Percentiles rank a stretch among this genome's conserved stretches.
Conservation (phyloP, 768 basidiomycete genomes). For the Dendrothele bispora region DNA sequence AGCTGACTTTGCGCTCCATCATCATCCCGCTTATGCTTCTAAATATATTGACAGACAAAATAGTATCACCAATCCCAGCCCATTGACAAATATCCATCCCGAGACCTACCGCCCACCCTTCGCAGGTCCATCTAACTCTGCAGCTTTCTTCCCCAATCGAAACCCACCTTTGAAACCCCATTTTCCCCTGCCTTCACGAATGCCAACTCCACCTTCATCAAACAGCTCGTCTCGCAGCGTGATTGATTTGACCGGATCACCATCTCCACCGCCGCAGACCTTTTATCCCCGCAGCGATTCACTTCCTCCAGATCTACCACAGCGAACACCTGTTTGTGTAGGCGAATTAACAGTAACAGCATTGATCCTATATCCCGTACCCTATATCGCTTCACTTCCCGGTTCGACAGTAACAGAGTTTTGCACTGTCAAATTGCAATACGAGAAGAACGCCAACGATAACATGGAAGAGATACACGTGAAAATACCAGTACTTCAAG, state of each 20-base stretch:
- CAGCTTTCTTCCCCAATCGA: conserved; percentile 25
- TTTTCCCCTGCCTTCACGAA: conserved; percentile 14
- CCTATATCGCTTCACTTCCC: conserved; percentile 57
- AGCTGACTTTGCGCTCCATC: conserved; percentile 14
- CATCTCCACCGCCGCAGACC: conserved; percentile 43
- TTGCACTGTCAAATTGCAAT: conserved; percentile 67
- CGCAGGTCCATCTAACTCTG: conserved; percentile 41
- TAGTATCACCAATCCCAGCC: conserved; percentile 15
- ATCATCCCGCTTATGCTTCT: conserved; percentile 12
- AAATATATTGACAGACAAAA: too few species aligned
- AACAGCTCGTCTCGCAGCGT: conserved; percentile 45
- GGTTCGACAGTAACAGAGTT: conserved; percentile 53
- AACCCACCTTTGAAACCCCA: conserved; percentile 22
- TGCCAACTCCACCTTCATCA: conserved; percentile 24
- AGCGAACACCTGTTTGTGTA: conserved; percentile 86
- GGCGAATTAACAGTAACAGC: conserved; percentile 83
- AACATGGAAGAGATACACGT: conserved; percentile 78
- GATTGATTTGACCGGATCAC: conserved; percentile 76
- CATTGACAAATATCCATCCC: conserved; percentile 8
- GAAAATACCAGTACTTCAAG: conserved; percentile 56
- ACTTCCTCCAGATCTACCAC: conserved; percentile 61
- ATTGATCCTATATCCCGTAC: conserved; percentile 79
- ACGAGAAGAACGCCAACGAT: conserved; percentile 64
- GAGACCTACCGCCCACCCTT: conserved; percentile 51
- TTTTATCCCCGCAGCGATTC: conserved; percentile 17